Base-by-base conservation (phyloP, 176 grass and related monocot genomes). In the Oryza meridionalis region DNA sequence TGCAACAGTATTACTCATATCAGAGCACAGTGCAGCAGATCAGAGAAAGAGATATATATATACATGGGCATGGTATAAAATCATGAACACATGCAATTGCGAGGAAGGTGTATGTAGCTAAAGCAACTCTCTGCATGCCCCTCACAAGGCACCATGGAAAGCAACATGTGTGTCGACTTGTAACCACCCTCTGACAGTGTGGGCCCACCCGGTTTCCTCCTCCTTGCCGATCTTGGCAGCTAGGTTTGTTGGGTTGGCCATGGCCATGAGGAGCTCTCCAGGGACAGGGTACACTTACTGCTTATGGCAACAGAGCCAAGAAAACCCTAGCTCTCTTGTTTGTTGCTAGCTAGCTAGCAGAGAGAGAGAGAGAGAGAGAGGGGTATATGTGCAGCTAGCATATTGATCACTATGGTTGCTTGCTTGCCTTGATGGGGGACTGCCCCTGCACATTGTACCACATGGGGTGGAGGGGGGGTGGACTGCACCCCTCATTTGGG, bases 141-240 rank as follows among this genome's bases (percentile, higher is more conserved):
- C 88, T 83, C 75, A 69, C 75, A 87, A 63, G 75, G 80, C 63
- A 40, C 80, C 84, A 75, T 63, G 80, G 88, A 90, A 38, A 86
- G 75, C 74, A 78, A 89, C 84, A 38, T 59, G 59, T 45, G 59
- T 45, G 75, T 75, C 62, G 77, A 65, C 19, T 32, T 58, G 84
- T 74, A 86, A 90, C 88, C 84, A 78, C 84, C 74, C 84, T 86
- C 84, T 83, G 79, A 75, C 75, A 15, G 67, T 22, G 74, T 82
- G 88, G 78, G 32, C 88, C 83, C 63, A 4, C 63, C 0, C 47
- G 78, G 85, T 82, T 53, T 67, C 84, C 88, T 58, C 75, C 76
- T 27, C 26, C 27, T 67, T 75, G 76, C 70, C 87, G 71, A 85
- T 85, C 80, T 69, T 10, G 79, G 84, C 58, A 68, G 79, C 82